Percentiles rank a stretch among this genome's conserved stretches.
Evolutionary conservation across 2,329 filamentous ascomycete species (phyloP).

Genomic region (Pezicula radicicola): DNA sequence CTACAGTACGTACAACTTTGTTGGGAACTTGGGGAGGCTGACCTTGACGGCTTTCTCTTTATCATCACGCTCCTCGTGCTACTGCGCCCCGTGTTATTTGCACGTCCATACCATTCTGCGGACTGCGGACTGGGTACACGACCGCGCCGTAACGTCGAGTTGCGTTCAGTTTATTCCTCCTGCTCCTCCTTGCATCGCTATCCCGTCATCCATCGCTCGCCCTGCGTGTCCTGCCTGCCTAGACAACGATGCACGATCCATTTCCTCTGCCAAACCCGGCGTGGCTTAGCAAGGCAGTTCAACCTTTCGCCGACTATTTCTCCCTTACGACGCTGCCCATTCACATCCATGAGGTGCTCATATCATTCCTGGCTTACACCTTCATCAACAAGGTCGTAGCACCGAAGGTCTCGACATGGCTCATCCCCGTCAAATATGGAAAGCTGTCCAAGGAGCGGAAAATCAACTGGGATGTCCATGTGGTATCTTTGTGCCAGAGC

Average conservation of each 20-base stretch:
- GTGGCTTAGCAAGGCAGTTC: conserved; percentile 45
- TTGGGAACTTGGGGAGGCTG: too few relatives aligned
- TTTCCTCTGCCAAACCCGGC: conserved; percentile 61
- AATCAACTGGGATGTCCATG: conserved; percentile 82
- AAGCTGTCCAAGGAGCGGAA: conserved; percentile 57
- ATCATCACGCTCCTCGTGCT: too few relatives aligned
- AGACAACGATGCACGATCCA: conserved; percentile 65
- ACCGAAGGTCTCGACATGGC: conserved; percentile 58
- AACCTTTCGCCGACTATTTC: conserved; percentile 62
- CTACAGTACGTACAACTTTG: too few relatives aligned
- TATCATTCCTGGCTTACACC: conserved; percentile 66
- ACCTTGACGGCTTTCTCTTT: too few relatives aligned
- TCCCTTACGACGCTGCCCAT: conserved; percentile 65
- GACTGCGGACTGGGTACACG: too few relatives aligned
- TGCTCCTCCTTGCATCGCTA: too few relatives aligned
- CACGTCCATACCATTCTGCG: too few relatives aligned
- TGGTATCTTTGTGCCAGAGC: conserved; percentile 80
- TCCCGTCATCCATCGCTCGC: too few relatives aligned
- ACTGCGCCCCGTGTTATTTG: too few relatives aligned
- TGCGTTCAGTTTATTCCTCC: too few relatives aligned
- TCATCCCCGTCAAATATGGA: conserved; percentile 64
- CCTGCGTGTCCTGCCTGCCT: not conserved
- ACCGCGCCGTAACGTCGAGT: too few relatives aligned
- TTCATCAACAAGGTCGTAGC: conserved; percentile 64
- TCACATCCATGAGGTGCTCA: conserved; percentile 74